Evolutionary conservation across 176 grass and related monocot genomes (phyloP).

Genomic region (Urochloa ruziziensis): DNA sequence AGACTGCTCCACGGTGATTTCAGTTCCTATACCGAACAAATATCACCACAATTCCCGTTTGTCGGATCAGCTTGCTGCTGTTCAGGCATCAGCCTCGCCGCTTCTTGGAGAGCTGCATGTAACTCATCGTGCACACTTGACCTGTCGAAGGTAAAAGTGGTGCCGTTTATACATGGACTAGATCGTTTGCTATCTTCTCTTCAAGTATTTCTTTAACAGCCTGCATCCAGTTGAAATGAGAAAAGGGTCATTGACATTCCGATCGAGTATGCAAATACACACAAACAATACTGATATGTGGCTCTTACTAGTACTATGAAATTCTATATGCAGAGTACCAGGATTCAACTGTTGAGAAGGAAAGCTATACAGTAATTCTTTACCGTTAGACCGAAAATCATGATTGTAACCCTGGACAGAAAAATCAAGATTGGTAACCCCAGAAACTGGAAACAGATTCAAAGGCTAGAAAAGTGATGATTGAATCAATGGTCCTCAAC

Average conservation of each 20-base stretch:
- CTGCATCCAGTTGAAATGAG: constrained; percentile 33
- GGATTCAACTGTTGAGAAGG: background rate
- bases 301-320: background rate
- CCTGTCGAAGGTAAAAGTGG: constrained; percentile 51
- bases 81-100: constrained; percentile 27
- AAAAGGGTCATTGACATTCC: background rate
- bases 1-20: background rate
- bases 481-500: background rate
- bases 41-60: constrained; percentile 19
- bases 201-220: constrained; percentile 57
- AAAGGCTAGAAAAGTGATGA: background rate
- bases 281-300: background rate
- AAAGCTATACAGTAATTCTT: background rate
- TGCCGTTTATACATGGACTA: constrained; percentile 42
- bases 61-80: constrained; percentile 7
- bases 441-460: background rate
- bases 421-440: background rate
- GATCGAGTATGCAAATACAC: background rate
- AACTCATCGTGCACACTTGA: constrained; percentile 67
- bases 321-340: background rate
- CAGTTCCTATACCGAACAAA: constrained; percentile 9
- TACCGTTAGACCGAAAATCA: background rate
- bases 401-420: background rate
- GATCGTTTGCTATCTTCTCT: constrained; percentile 31
- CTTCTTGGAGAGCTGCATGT: constrained; percentile 54